Conservation (phyloP, 1,284 basidiomycete species). For the Cryptococcus sp. region DNA sequence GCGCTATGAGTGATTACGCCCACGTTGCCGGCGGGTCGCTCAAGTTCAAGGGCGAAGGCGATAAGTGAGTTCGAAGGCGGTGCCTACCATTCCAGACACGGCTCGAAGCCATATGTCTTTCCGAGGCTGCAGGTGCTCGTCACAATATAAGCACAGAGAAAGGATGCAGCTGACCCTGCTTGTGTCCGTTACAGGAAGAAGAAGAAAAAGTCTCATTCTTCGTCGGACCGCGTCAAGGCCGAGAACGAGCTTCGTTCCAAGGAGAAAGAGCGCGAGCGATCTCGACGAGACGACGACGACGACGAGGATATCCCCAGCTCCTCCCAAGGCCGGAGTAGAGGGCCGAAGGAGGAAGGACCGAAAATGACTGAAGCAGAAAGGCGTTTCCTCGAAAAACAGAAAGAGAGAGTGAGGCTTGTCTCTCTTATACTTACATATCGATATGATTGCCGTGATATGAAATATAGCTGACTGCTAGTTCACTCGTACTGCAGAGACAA, state of each 20-base stretch:
- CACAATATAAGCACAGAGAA: too few relatives aligned
- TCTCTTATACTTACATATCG: too few relatives aligned
- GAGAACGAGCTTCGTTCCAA: constrained; percentile 49
- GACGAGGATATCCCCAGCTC: constrained; percentile 2
- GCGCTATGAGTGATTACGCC: constrained; percentile 67
- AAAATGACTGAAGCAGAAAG: constrained; percentile 86
- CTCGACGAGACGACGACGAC: constrained; percentile 7
- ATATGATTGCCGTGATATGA: not conserved
- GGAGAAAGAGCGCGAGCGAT: constrained; percentile 52
- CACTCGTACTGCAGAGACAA: constrained; percentile 62
- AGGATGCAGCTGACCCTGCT: not conserved
- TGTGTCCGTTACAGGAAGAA: constrained; percentile 65
- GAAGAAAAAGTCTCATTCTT: constrained; percentile 72
- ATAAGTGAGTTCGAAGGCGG: constrained; percentile 66
- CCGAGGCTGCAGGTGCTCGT: too few relatives aligned
- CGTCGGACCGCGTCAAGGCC: constrained; percentile 30
- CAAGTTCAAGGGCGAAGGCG: constrained; percentile 80
- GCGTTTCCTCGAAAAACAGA: constrained; percentile 83
- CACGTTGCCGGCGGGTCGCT: constrained; percentile 82
- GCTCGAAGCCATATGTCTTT: not conserved
- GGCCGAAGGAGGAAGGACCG: constrained; percentile 8
- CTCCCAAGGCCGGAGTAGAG: not conserved
- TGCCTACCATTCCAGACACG: not conserved
- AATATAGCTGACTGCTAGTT: not conserved
- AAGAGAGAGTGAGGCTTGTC: constrained; percentile 66